These are phyloP conservation scores for Cudoniella acicularis DNA, from an alignment of 495 filamentous ascomycete genomes.

Conservation along the genomic window DNA sequence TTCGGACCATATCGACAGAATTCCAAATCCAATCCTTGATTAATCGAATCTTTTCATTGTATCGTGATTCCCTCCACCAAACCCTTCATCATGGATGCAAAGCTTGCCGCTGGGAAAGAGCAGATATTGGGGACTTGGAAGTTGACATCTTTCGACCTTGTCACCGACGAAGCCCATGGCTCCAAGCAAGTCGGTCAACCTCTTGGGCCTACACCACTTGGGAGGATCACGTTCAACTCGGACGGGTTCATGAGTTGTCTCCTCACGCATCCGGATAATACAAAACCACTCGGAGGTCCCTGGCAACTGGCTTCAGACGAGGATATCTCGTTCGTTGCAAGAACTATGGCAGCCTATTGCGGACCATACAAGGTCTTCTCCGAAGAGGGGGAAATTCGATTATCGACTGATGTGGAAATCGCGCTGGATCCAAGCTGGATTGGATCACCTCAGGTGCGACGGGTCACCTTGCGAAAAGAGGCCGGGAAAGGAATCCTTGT, in stretches of 20 bases:
- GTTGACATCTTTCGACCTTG: background rate
- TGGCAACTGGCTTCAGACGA: background rate
- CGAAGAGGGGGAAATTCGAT: background rate
- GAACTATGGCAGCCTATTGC: background rate
- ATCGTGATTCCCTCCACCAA: no score
- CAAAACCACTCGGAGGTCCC: background rate
- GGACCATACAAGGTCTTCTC: background rate
- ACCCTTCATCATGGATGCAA: background rate
- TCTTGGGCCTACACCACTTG: background rate
- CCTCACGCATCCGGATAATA: background rate
- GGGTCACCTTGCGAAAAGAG: background rate
- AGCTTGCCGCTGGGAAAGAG: background rate
- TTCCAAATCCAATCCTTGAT: no score
- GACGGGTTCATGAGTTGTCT: background rate
- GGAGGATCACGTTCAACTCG: background rate
- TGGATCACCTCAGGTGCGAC: background rate
- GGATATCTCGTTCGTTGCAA: background rate
- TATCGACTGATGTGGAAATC: background rate
- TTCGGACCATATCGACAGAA: no score
- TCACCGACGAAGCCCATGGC: background rate
- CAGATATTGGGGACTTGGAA: background rate
- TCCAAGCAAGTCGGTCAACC: background rate
- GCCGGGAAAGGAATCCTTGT: background rate
- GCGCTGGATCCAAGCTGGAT: background rate
- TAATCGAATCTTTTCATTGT: no score